Conservation (phyloP, 306 rosid species). For the Cercis canadensis region DNA sequence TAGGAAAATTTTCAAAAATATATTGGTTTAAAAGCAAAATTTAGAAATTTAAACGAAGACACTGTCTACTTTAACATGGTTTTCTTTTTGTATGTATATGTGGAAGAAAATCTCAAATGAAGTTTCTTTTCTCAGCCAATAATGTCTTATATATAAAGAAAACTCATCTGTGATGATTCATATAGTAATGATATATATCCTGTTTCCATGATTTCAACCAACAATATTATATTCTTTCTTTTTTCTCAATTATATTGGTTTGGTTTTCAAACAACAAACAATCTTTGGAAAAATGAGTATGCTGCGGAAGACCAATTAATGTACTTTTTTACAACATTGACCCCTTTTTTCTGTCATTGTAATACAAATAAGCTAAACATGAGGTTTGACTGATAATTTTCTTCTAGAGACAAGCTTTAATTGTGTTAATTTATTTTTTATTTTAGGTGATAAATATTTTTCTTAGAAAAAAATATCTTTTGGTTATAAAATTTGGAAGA, state of each 20-base stretch:
- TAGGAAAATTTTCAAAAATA: too few species aligned
- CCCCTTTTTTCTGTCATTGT: slow-evolving; percentile 14
- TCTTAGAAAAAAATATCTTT: too few species aligned
- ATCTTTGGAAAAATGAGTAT: not conserved
- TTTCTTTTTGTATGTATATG: too few species aligned
- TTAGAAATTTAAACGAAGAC: too few species aligned
- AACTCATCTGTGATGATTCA: too few species aligned
- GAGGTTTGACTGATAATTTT: not conserved
- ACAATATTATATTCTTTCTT: not conserved
- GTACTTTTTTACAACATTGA: slow-evolving; percentile 11
- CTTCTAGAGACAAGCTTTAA: slow-evolving; percentile 4
- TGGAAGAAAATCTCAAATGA: too few species aligned
- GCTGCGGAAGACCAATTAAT: slow-evolving; percentile 24
- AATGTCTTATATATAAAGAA: too few species aligned
- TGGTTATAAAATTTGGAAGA: too few species aligned
- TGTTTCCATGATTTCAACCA: slow-evolving; percentile 17
- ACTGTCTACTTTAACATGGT: too few species aligned
- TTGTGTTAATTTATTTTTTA: not conserved
- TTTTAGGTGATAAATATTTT: too few species aligned
- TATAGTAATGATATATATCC: not conserved
- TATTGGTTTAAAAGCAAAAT: too few species aligned
- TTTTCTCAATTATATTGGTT: slow-evolving; percentile 19
- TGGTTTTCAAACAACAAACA: slow-evolving; percentile 41
- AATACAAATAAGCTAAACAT: slow-evolving; percentile 16
- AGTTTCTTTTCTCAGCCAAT: too few species aligned